Evolutionary conservation across 257 asterid species (phyloP), one percentile per base, ranked within the genome.

Genomic region (Nicotiana obtusifolia): DNA sequence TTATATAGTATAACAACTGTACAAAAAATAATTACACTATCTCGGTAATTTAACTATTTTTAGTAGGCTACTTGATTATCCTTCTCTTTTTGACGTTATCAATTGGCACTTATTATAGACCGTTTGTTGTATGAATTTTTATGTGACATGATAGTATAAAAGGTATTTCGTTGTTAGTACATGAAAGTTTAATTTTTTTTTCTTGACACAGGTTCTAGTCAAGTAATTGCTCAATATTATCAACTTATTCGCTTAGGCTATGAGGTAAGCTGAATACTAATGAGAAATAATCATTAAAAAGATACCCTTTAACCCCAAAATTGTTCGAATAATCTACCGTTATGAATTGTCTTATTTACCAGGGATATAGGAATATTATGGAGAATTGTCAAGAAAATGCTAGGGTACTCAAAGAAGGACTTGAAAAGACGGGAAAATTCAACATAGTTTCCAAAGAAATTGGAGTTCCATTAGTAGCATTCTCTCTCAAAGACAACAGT

Each of bases 211-310:
- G 85, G 83, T 83, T 79, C 86, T 30, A 83, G 86, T n/a, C 86
- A 79, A 79, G 81, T 79, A 30, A 83, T 83, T 26, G 86, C 86
- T 7, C 86, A 83, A 22, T 83, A 83, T 64, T 83, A 83, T 64
- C 86, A 83, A 62, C 81, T 83, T n/a, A 83, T 83, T 68, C 86
- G 86, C 19, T 79, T 83, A 66, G 86, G 86, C 20, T 78, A 22
- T 4, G 86, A 83, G 83, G 86, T 83, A 49, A 79, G 83, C 44
- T 41, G 54, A 61, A 69, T 3, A 9, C 22, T 56, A 53, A 16
- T 66, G 33, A 64, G 0, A 5, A 64, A 64, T 10, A 66, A 24
- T 30, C 77, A 35, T 15, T 6, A 30, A 69, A 17, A 33, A 1
- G 5, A 44, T 19, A 22, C 3, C 14, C 10, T 52, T 16, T 20